Evolutionary conservation across 2,329 filamentous ascomycete genomes (phyloP).

Genomic region (Sporothrix phasma): DNA sequence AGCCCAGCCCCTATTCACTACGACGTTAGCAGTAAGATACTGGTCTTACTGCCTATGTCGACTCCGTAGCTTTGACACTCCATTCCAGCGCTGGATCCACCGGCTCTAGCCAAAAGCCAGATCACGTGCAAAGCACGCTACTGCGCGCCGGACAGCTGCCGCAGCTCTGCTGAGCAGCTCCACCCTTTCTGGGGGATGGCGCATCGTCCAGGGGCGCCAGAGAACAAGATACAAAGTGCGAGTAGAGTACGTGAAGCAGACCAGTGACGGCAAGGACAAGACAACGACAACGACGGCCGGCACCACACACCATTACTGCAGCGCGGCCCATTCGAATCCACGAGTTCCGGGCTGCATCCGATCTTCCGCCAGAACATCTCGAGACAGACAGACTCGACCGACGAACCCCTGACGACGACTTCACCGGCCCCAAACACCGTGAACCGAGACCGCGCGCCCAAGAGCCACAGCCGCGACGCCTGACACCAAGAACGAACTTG

Average conservation of each 20-base stretch:
- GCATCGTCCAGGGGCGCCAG: conserved; percentile 8
- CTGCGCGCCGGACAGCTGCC: neutral
- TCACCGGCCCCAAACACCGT: neutral
- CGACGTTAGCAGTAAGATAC: neutral
- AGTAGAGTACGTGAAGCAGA: conserved; percentile 1
- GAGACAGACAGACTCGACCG: too few relatives aligned
- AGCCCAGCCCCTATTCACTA: too few relatives aligned
- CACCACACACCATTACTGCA: neutral
- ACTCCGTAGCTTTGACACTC: neutral
- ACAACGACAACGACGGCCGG: conserved; percentile 3
- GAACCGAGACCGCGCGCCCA: neutral
- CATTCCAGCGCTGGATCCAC: neutral
- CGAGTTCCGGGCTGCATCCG: neutral
- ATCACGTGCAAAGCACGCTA: conserved; percentile 6
- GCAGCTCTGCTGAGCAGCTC: conserved; percentile 2
- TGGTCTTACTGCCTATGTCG: neutral
- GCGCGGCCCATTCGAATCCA: too few relatives aligned
- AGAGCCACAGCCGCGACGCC: neutral
- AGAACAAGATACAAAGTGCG: too few relatives aligned
- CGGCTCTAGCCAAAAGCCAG: neutral
- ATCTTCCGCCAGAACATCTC: neutral
- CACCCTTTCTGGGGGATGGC: conserved; percentile 2
- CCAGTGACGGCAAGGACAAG: neutral
- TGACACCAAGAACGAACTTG: neutral
- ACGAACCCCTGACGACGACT: neutral